Conservation (phyloP, 495 filamentous ascomycete genomes). For the Xylaria venustula region DNA sequence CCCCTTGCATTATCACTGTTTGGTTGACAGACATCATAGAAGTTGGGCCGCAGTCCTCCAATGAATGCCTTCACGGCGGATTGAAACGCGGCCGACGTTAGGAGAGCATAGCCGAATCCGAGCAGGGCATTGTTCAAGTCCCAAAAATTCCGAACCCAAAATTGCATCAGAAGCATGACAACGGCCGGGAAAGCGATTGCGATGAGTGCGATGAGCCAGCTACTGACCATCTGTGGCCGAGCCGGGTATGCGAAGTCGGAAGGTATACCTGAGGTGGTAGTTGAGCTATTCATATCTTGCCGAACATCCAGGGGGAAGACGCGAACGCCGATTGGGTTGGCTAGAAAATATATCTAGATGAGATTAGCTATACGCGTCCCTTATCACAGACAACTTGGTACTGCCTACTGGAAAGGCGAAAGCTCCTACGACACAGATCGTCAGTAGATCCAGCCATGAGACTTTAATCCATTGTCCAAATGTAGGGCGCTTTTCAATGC, state of each 20-base stretch:
- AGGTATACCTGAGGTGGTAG: slow-evolving; percentile 35
- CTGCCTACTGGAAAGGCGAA: slow-evolving; percentile 42
- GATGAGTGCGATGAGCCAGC: slow-evolving; percentile 42
- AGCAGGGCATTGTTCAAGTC: slow-evolving; percentile 54
- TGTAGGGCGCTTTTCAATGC: slow-evolving; percentile 36
- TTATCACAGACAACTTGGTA: neutral
- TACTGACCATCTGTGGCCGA: slow-evolving; percentile 47
- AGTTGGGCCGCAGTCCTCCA: slow-evolving; percentile 52
- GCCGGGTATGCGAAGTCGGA: slow-evolving; percentile 50
- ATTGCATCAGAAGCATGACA: slow-evolving; percentile 44
- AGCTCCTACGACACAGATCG: slow-evolving; percentile 44
- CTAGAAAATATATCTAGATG: slow-evolving; percentile 5
- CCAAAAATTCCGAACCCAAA: slow-evolving; percentile 55
- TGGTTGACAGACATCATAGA: slow-evolving; percentile 52
- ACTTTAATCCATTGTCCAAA: slow-evolving; percentile 45
- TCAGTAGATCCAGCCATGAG: slow-evolving; percentile 46
- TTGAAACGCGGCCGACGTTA: slow-evolving; percentile 54
- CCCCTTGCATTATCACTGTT: slow-evolving; percentile 25
- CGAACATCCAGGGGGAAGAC: slow-evolving; percentile 8
- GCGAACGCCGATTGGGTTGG: neutral
- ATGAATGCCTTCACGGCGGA: slow-evolving; percentile 54
- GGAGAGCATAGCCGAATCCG: slow-evolving; percentile 51
- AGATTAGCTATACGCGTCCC: neutral
- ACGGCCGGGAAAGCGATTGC: slow-evolving; percentile 39
- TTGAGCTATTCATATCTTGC: neutral